Conservation (phyloP, 495 filamentous ascomycete species). For the Penicillium daleae region DNA sequence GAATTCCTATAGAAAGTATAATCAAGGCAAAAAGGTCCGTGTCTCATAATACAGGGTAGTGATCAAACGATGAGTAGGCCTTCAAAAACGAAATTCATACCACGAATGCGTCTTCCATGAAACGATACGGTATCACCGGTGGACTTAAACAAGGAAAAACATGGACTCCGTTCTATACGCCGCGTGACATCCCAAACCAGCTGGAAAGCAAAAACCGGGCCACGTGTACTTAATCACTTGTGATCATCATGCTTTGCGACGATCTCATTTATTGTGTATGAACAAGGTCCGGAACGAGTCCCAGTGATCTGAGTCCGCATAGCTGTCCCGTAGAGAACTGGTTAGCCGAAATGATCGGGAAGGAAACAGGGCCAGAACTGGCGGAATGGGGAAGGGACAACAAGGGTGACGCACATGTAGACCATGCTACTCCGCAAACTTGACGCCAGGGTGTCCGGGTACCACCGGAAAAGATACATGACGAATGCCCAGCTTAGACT, state of each 20-base stretch:
- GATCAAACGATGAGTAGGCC: neutral
- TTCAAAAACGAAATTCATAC: neutral
- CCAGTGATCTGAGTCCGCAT: slow-evolving; percentile 79
- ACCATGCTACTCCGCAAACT: slow-evolving; percentile 96
- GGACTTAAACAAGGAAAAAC: slow-evolving; percentile 17
- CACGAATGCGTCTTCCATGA: neutral
- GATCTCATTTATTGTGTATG: slow-evolving; percentile 77
- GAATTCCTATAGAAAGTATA: slow-evolving; percentile 2
- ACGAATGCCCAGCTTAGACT: slow-evolving; percentile 85
- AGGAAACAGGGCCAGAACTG: neutral
- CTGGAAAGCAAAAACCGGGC: slow-evolving; percentile 19
- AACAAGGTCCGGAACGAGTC: slow-evolving; percentile 77
- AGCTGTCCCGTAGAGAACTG: slow-evolving; percentile 41
- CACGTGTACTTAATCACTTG: slow-evolving; percentile 6
- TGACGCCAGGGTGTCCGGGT: slow-evolving; percentile 85
- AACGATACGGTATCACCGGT: neutral
- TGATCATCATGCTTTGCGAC: slow-evolving; percentile 7
- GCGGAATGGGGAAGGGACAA: neutral
- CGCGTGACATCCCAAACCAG: slow-evolving; percentile 26
- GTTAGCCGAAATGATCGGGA: slow-evolving; percentile 1
- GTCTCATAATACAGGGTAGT: slow-evolving; percentile 33
- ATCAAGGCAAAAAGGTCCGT: slow-evolving; percentile 13
- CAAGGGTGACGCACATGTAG: slow-evolving; percentile 78
- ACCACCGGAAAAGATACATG: slow-evolving; percentile 94
- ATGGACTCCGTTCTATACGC: slow-evolving; percentile 40